A percentile compares a stretch with the other conserved stretches of the same genome.
phyloP scores from a whole-genome alignment of 352 stramenopile genomes.

The Phytophthora pluvialis region DNA sequence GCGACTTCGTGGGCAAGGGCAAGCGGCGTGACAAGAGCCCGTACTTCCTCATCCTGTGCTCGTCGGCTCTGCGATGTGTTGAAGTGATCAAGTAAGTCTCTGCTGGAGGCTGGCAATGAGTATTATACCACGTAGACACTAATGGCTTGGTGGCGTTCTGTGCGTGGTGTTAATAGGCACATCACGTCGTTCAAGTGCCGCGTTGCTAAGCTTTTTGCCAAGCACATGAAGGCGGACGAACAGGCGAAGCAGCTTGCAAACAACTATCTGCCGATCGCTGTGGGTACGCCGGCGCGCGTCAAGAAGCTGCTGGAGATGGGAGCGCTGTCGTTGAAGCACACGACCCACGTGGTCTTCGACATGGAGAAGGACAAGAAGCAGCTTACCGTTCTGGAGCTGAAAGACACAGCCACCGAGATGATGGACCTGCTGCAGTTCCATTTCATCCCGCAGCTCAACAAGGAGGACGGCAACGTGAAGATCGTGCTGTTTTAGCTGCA shows the following conservation, averaged over 20 bases:
- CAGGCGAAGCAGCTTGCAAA: slow-evolving; percentile 85
- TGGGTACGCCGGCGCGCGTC: slow-evolving; percentile 78
- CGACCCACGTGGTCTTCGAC: slow-evolving; percentile 81
- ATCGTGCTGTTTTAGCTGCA: slow-evolving; percentile 71
- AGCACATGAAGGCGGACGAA: slow-evolving; percentile 92
- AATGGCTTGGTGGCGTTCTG: slow-evolving; percentile 7
- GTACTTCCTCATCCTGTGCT: slow-evolving; percentile 91
- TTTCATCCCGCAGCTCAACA: slow-evolving; percentile 66
- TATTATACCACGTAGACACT: background rate
- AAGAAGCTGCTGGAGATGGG: slow-evolving; percentile 85
- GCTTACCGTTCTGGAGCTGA: slow-evolving; percentile 83
- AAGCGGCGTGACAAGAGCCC: slow-evolving; percentile 90
- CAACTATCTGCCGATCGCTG: slow-evolving; percentile 77
- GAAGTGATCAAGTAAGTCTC: slow-evolving; percentile 92
- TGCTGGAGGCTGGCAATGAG: background rate
- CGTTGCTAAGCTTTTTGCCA: slow-evolving; percentile 96
- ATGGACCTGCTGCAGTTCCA: slow-evolving; percentile 82
- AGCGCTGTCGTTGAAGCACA: slow-evolving; percentile 79
- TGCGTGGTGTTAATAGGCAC: slow-evolving; percentile 42
- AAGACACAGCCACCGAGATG: slow-evolving; percentile 85
- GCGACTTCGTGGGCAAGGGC: slow-evolving; percentile 75
- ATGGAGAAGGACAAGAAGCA: slow-evolving; percentile 91
- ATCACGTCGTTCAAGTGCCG: slow-evolving; percentile 89
- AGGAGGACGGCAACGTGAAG: slow-evolving; percentile 59
- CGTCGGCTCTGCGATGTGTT: slow-evolving; percentile 91